These are phyloP conservation scores for Marasmius oreades DNA, from an alignment of 1,284 basidiomycete genomes.

Conservation along the genomic window DNA sequence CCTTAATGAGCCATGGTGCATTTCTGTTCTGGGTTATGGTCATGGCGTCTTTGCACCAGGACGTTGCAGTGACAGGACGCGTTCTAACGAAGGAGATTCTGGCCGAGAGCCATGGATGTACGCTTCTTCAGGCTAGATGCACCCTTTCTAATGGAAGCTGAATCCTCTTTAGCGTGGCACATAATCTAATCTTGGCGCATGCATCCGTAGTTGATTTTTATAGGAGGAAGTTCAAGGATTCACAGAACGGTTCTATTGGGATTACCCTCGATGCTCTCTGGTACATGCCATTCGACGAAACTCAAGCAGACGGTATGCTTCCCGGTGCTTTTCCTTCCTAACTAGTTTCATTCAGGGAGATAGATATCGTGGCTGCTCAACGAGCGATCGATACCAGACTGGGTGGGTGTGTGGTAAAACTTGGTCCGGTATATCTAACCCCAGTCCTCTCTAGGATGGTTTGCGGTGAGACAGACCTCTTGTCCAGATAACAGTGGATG, in stretches of 20 bases:
- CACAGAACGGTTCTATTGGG: slow-evolving; percentile 63
- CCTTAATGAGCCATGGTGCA: slow-evolving; percentile 73
- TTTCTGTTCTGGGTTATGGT: slow-evolving; percentile 67
- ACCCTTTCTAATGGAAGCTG: slow-evolving; percentile 6
- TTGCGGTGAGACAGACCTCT: slow-evolving; percentile 38
- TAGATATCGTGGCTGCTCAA: slow-evolving; percentile 63
- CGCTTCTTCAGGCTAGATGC: slow-evolving; percentile 24
- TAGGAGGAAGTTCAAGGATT: slow-evolving; percentile 54
- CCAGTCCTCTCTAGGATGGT: slow-evolving; percentile 45
- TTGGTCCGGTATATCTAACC: slow-evolving; percentile 11
- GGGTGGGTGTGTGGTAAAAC: slow-evolving; percentile 35
- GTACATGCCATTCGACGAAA: slow-evolving; percentile 66
- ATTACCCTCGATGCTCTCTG: slow-evolving; percentile 75
- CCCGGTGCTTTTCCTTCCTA: not conserved
- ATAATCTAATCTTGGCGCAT: slow-evolving; percentile 67
- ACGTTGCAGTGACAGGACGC: slow-evolving; percentile 54
- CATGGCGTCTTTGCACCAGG: slow-evolving; percentile 68
- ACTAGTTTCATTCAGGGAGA: not conserved
- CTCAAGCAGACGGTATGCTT: slow-evolving; percentile 49
- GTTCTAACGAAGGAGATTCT: slow-evolving; percentile 55
- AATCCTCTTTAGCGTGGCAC: slow-evolving; percentile 48
- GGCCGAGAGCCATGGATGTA: slow-evolving; percentile 73
- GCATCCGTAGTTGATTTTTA: slow-evolving; percentile 64
- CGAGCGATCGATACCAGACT: slow-evolving; percentile 63
- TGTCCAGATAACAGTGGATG: no score